These are phyloP conservation scores for Aotearoamyces nothofagi DNA, from an alignment of 2,329 filamentous ascomycete species.

Conservation along the genomic window DNA sequence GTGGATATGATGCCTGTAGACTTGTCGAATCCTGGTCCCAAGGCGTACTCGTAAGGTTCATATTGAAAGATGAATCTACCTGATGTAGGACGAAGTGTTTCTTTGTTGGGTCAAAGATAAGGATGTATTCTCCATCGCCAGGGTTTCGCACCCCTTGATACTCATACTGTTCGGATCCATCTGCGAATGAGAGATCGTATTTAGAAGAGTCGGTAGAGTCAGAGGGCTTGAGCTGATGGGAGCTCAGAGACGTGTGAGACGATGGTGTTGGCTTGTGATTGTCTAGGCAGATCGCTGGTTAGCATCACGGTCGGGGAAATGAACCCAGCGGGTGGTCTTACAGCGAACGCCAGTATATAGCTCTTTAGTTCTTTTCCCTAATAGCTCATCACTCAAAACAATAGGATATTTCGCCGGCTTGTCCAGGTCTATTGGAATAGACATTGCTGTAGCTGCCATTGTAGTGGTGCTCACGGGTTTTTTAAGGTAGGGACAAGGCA, in stretches of 20 bases:
- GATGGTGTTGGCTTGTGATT: slow-evolving; percentile 44
- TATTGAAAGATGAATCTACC: slow-evolving; percentile 68
- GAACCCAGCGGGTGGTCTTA: slow-evolving; percentile 21
- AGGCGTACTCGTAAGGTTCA: slow-evolving; percentile 66
- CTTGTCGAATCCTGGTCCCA: slow-evolving; percentile 46
- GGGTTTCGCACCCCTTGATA: slow-evolving; percentile 44
- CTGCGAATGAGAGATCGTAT: slow-evolving; percentile 34
- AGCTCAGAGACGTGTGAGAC: slow-evolving; percentile 25
- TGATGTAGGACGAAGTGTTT: slow-evolving; percentile 72
- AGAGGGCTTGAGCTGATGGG: slow-evolving; percentile 35
- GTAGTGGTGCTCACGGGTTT: too few relatives aligned
- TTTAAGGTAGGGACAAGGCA: too few relatives aligned
- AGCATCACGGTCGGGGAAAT: slow-evolving; percentile 1
- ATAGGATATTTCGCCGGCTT: slow-evolving; percentile 46
- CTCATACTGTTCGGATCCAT: slow-evolving; percentile 39
- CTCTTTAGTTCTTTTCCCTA: slow-evolving; percentile 39
- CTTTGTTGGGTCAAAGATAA: slow-evolving; percentile 61
- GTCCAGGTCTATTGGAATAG: too few relatives aligned
- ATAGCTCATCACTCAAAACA: slow-evolving; percentile 44
- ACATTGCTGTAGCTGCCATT: too few relatives aligned
- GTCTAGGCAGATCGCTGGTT: slow-evolving; percentile 24
- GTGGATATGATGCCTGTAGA: slow-evolving; percentile 51
- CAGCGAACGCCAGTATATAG: slow-evolving; percentile 45
- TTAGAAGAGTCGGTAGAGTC: slow-evolving; percentile 20
- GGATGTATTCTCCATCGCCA: slow-evolving; percentile 41